Conservation (phyloP, 2,329 filamentous ascomycete species). For the Chaetomium strumarium region DNA sequence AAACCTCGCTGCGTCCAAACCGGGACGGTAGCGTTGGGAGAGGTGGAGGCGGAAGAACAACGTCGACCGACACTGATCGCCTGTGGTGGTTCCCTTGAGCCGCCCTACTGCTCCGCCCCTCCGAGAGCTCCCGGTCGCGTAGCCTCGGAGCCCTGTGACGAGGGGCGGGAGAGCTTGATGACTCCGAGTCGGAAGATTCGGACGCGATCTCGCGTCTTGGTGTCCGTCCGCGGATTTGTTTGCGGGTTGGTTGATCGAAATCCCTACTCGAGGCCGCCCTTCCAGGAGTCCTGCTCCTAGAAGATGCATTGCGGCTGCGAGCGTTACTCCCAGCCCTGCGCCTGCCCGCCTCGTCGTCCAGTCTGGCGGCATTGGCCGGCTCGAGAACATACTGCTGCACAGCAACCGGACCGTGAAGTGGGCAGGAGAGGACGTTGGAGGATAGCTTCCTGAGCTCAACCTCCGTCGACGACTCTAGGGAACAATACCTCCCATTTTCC, state of each 20-base stretch:
- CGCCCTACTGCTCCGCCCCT: not conserved
- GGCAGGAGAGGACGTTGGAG: slow-evolving; percentile 23
- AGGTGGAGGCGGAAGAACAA: slow-evolving; percentile 4
- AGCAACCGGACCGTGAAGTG: slow-evolving; percentile 22
- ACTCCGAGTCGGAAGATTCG: slow-evolving; percentile 11
- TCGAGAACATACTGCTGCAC: slow-evolving; percentile 22
- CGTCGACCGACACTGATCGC: slow-evolving; percentile 12
- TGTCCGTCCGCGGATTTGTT: not conserved
- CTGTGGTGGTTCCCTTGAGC: slow-evolving; percentile 3
- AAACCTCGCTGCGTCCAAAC: slow-evolving; percentile 8
- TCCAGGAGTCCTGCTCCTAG: slow-evolving; percentile 5
- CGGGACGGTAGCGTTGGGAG: slow-evolving; percentile 1
- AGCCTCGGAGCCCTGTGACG: slow-evolving; percentile 3
- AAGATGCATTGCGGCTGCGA: not conserved
- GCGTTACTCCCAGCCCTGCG: not conserved
- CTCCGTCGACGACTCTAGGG: slow-evolving; percentile 18
- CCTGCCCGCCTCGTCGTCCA: not conserved
- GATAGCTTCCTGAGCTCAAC: slow-evolving; percentile 22
- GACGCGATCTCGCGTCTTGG: not conserved
- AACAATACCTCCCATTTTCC: slow-evolving; percentile 20
- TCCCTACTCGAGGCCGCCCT: not conserved
- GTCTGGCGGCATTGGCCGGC: not conserved
- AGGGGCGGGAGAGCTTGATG: not conserved
- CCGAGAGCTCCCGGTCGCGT: not conserved
- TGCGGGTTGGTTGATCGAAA: not conserved